A percentile compares a stretch with the other conserved stretches of the same genome.
phyloP scores from a whole-genome alignment of 108 stramenopile species.

The Fistulifera solaris region DNA sequence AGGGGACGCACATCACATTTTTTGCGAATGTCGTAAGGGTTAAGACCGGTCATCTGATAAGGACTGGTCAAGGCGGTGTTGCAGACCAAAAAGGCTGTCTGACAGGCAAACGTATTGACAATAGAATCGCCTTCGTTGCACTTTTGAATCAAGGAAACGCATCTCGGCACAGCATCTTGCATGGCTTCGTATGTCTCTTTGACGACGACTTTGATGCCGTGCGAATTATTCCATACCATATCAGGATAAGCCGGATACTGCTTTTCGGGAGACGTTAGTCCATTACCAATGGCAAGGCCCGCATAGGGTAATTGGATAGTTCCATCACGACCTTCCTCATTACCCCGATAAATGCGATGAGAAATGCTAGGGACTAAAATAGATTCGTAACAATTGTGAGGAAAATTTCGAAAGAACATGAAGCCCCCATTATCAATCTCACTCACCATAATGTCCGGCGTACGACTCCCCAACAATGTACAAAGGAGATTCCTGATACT shows the following conservation, averaged over 20 bases:
- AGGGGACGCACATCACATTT: conserved; percentile 69
- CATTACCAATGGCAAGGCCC: conserved; percentile 94
- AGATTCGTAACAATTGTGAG: too few relatives aligned
- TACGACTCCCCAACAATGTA: conserved; percentile 86
- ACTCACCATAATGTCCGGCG: conserved; percentile 94
- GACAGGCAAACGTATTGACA: conserved; percentile 64
- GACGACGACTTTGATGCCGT: conserved; percentile 72
- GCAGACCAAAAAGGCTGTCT: conserved; percentile 69
- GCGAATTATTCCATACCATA: conserved; percentile 90
- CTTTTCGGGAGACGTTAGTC: conserved; percentile 83
- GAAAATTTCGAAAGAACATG: too few relatives aligned
- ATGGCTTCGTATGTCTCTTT: conserved; percentile 66
- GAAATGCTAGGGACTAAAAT: conserved; percentile 9
- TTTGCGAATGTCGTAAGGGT: conserved; percentile 94
- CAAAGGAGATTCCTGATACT: conserved; percentile 64
- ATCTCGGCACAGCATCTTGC: conserved; percentile 62
- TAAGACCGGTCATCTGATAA: conserved; percentile 81
- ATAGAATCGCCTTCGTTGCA: conserved; percentile 63
- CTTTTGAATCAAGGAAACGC: conserved; percentile 63
- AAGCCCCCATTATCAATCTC: conserved; percentile 53
- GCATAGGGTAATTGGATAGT: conserved; percentile 57
- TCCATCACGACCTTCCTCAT: conserved; percentile 39
- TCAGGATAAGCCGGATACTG: conserved; percentile 83
- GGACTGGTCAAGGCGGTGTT: conserved; percentile 73
- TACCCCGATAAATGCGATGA: conserved; percentile 47